Base-by-base conservation (phyloP, 257 asterid genomes). In the Primulina eburnea region DNA sequence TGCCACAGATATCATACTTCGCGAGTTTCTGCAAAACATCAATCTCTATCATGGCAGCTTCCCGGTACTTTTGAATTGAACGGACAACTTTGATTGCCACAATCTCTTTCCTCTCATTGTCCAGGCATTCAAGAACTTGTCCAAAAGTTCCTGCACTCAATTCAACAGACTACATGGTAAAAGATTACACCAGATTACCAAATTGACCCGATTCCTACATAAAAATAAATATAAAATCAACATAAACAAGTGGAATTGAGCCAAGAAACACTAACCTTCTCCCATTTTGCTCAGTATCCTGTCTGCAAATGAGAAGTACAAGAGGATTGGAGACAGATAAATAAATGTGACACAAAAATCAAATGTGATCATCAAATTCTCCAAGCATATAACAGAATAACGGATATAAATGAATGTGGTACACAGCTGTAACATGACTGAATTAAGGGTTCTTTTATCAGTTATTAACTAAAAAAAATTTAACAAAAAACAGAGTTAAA, bases 211-310 rank as follows among this genome's bases (percentile, higher is more conserved):
- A 34, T 18, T 62, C 30, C 56, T 9, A 11, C 14, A 35, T 33
- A 33, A 69, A 9, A 53, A 50, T 38, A 62, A 30, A 71, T 0
- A 21, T 21, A 21, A 65, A 65, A 6, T 11, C 29, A 7, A 32
- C 12, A 68, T 28, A 24, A 60, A 78, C 2, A 17, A 71, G 43
- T 5, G 68, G 55, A 70, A 57, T 73, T 6, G 11, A 75, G 33
- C 62, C 59, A 37, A 58, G 56, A 68, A 77, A 60, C 47, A 83
- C 94, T 75, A 71, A 89, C 96, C 96, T 89, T 89, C 96, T 16
- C 96, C 96, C 92, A 87, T 82, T 85, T 89, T 89, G 82, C 96
- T 76, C 62, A 87, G 85, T 81, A 89, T 89, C 80, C 92, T 82
- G 69, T 87, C 96, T 89, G 95, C 82, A 78, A 76, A 70, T 38